Percentiles rank a stretch among this genome's conserved stretches.
Conservation (phyloP, 805 yeast species). For the Ogataea pignaliae region DNA sequence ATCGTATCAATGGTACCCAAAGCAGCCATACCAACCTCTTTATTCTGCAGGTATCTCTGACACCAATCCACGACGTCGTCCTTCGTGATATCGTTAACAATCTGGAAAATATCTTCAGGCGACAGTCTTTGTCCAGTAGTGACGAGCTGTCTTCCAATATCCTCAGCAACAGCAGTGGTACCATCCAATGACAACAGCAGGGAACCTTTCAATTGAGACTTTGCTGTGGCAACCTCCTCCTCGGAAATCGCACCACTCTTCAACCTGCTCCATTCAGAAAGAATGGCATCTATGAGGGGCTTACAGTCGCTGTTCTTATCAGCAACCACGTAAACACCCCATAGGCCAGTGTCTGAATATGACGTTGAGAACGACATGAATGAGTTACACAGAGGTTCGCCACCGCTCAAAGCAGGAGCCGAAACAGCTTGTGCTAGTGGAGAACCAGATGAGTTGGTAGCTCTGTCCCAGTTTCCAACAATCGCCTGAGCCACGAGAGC, state of each 20-base stretch:
- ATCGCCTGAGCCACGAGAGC: constrained; percentile 96
- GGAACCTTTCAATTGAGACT: constrained; percentile 92
- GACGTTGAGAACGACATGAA: constrained; percentile 96
- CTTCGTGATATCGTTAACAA: constrained; percentile 73
- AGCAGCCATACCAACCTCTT: constrained; percentile 88
- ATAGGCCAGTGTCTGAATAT: constrained; percentile 93
- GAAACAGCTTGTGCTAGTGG: constrained; percentile 65
- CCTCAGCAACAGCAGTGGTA: constrained; percentile 94
- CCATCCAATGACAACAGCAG: constrained; percentile 87
- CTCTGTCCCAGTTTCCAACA: constrained; percentile 96
- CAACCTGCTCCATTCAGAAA: constrained; percentile 86
- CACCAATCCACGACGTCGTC: constrained; percentile 88
- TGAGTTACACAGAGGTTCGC: constrained; percentile 77
- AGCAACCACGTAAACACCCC: constrained; percentile 93
- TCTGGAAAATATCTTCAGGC: constrained; percentile 69
- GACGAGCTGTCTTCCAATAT: constrained; percentile 93
- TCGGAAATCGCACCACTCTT: constrained; percentile 72
- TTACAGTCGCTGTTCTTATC: constrained; percentile 68
- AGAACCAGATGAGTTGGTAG: constrained; percentile 82
- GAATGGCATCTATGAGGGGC: constrained; percentile 65
- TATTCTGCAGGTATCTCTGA: constrained; percentile 67
- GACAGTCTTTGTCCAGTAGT: constrained; percentile 81
- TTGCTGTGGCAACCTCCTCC: constrained; percentile 89
- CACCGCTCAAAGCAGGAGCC: constrained; percentile 44
- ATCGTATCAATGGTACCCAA: constrained; percentile 74